Evolutionary conservation across 129 eudicot genomes (phyloP), one percentile per base, ranked within the genome.

Genomic region (Helichrysum umbraculigerum): DNA sequence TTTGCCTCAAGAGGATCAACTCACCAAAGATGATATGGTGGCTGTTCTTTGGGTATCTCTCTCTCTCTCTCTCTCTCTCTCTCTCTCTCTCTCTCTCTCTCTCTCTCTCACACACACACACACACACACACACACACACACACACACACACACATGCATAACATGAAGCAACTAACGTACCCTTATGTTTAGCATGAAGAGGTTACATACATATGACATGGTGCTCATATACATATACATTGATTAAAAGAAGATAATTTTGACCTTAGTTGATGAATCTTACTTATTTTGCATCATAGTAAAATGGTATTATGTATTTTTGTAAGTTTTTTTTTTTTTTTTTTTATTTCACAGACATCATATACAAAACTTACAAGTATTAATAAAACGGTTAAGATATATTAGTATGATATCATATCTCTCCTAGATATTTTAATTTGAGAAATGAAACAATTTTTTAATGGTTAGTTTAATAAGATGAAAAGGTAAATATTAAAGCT

Each of bases 31-130:
- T 61, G 93, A 92, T 67, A 75, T 87, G 89, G 89, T 87, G 69
- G 91, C 96, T 77, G 89, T 92, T 28, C 78, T 92, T 15, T 92
- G 97, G 97, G 97, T 89, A 89, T 66, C 68, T 52, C n/a, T 42
- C 58, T 42, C 75, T 61, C 68, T 37, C 67, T 65, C 79, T 60
- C 73, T 51, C 63, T 78, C 80, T 71, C 79, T 58, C 56, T 21
- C 17, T 37, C 56, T 47, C 68, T 44, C 67, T 28, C 47, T 56
- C 79, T 47, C 79, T 28, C 79, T n/a, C 68, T 37, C 68, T 60
- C 68, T 35, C 79, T 47, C 79, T 28, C 79, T n/a, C 68, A 22
- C 68, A 39, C 68, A 20, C 32, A 30, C 32, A 30, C 32, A 30
- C 32, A 30, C 32, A n/a, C n/a, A n/a, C n/a, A n/a, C n/a, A n/a